Conservation (phyloP, 1,139 yeast species). For the Magnusiomyces magnusii region DNA sequence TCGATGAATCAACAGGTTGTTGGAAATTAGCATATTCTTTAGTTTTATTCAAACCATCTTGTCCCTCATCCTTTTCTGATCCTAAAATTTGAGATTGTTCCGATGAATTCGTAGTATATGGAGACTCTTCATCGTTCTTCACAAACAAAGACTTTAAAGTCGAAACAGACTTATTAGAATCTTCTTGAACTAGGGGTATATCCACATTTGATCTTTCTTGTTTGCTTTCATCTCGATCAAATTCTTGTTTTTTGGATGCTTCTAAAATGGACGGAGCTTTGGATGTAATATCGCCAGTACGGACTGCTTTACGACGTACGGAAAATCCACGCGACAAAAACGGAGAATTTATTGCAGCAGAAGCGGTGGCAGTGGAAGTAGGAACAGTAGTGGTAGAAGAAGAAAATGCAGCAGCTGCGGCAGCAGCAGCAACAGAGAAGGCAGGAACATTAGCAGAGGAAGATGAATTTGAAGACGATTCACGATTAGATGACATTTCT, state of each 20-base stretch:
- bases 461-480: neutral
- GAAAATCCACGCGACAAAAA: conserved; percentile 2
- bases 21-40: no score
- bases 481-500: neutral
- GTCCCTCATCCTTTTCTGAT: no score
- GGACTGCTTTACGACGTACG: conserved; percentile 1
- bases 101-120: no score
- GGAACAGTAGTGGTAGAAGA: no score
- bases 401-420: no score
- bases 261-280: neutral
- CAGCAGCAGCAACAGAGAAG: neutral
- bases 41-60: no score
- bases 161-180: neutral
- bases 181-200: neutral
- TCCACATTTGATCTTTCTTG: neutral
- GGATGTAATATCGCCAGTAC: neutral
- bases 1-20: no score
- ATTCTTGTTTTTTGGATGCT: neutral
- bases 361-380: no score
- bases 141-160: neutral
- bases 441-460: neutral
- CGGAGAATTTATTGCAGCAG: no score
- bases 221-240: no score
- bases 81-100: no score
- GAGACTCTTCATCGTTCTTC: neutral